phyloP scores from a whole-genome alignment of 1,284 basidiomycete genomes.

The Ganoderma lucidum region DNA sequence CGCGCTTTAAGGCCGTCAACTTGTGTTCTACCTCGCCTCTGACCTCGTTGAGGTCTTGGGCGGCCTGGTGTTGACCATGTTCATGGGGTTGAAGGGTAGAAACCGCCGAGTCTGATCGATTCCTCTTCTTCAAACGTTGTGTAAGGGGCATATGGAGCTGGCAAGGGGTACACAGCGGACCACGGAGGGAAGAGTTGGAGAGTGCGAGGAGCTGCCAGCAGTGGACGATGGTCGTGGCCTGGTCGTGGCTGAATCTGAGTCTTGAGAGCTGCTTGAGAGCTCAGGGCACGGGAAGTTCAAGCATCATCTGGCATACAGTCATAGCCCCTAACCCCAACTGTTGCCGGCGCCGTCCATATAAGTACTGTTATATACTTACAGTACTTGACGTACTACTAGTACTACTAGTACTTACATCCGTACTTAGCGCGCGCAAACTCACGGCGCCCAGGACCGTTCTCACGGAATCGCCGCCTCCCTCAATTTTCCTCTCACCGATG shows the following conservation, averaged over 20 bases:
- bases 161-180: not conserved
- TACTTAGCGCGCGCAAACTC: no score
- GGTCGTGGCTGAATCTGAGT: no score
- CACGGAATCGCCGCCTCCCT: constrained; percentile 14
- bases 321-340: not conserved
- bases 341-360: no score
- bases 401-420: no score
- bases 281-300: no score
- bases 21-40: constrained; percentile 26
- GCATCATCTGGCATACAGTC: no score
- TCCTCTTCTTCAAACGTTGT: constrained; percentile 25
- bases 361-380: constrained; percentile 57
- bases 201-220: not conserved
- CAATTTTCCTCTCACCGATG: constrained; percentile 21
- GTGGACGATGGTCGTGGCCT: not conserved
- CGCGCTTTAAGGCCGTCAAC: not conserved
- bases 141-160: constrained; percentile 22
- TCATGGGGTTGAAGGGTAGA: constrained; percentile 14
- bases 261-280: no score
- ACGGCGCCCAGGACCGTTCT: constrained; percentile 19
- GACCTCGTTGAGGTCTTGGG: constrained; percentile 13
- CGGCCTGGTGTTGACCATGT: not conserved
- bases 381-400: constrained; percentile 62
- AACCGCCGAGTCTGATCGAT: constrained; percentile 27
- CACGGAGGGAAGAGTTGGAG: not conserved